Evolutionary conservation across 768 basidiomycete species (phyloP), one percentile per base, ranked within the genome.

Genomic region (Suillus subluteus): DNA sequence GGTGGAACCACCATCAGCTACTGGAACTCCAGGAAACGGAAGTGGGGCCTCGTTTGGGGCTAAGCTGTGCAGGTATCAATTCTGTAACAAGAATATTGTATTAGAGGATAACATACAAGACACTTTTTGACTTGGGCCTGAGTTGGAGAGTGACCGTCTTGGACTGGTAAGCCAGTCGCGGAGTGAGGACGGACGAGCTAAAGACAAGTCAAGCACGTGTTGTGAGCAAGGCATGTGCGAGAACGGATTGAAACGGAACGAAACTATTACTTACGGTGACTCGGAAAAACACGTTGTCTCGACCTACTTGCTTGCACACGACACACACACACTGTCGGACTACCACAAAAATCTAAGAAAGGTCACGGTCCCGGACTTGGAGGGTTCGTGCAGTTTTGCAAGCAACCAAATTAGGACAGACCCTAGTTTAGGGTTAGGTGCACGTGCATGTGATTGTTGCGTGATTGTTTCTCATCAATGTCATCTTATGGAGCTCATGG

Each of bases 131-230:
- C 38, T 56, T 35, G 43, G 12, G 9, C 23, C 41, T n/a, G 23
- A 52, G 46, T 30, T 65, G 38, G 52, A 48, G 59, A 46, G 58
- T 37, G 52, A 54, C 44, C 40, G 64, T 69, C 32, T 54, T 75
- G 63, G 55, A 82, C 80, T 76, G 76, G 71, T 65, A 54, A 54
- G 69, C 50, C 70, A 69, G 63, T 71, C 72, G 56, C 73, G 75
- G 68, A 71, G 76, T 79, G 79, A 73, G 81, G 80, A 75, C 76
- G 79, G 72, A 81, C 76, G 72, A 80, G 74, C 65, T 82, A 79
- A 72, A 81, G 65, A 30, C 66, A 66, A 65, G 75, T 66, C 62
- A 69, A 74, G 81, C 84, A 86, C 84, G 84, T 85, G 84, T 83
- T 82, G 32, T 65, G 61, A 52, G 70, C 62, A 59, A 79, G 79